Conservation (phyloP, 75 land plant genomes). For the Chamaecyparis obtusa region DNA sequence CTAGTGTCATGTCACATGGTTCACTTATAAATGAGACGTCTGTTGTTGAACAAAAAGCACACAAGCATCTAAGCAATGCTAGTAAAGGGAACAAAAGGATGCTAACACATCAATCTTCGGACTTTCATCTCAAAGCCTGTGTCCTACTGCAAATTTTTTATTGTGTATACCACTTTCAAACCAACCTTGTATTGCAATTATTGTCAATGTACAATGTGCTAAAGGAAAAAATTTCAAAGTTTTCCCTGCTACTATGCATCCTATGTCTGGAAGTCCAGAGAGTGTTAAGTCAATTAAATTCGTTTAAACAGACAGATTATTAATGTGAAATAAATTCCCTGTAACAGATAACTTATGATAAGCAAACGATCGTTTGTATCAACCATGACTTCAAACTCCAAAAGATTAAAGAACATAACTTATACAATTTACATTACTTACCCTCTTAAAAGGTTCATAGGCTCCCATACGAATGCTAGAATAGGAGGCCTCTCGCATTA, state of each 20-base stretch:
- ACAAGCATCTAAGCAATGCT: background rate
- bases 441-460: constrained; percentile 49
- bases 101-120: background rate
- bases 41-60: background rate
- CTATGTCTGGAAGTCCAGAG: background rate
- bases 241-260: background rate
- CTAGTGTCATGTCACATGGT: background rate
- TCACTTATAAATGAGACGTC: background rate
- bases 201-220: background rate
- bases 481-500: constrained; percentile 46
- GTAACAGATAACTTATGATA: background rate
- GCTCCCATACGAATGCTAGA: constrained; percentile 51
- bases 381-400: background rate
- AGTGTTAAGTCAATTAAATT: background rate
- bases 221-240: background rate
- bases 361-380: background rate
- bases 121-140: background rate
- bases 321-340: background rate
- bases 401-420: background rate
- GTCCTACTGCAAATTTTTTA: background rate
- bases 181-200: background rate
- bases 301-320: background rate
- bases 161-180: background rate
- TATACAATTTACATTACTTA: background rate
- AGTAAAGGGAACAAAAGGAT: background rate